Evolutionary conservation across 2,329 filamentous ascomycete species (phyloP), one percentile per base, ranked within the genome.

Genomic region (Cyanodermella asteris): DNA sequence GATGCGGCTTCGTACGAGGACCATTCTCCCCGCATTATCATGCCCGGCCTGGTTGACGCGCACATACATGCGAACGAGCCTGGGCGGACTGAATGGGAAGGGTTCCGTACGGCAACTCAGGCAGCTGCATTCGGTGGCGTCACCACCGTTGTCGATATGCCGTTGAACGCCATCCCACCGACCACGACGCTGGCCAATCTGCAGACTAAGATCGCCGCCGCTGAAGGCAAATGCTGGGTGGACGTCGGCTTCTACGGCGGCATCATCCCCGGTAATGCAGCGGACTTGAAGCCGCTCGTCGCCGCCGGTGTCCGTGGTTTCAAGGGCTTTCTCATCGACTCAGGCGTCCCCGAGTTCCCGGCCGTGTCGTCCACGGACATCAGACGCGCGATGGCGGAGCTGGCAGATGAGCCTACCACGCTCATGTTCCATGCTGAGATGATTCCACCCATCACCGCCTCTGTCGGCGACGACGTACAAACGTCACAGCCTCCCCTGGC

Each of bases 371-470:
- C 76, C 1, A 47, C 51, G 9, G 87, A 94, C 45, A 75, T 94
- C 29, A 57, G 64, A 2, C 62, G 75, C 19, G 82, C 76, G 21
- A 82, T 97, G 64, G 56, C 58, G 16, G 76, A 73, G 23, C 64
- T 97, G 32, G 75, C 76, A 31, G 69, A 78, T 37, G 64, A 72
- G 27, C 64, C 78, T 11, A 94, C 87, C 3, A 91, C 81, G 1
- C 68, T 94, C 39, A 94, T 97, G 84, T 97, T 97, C 55, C 87
- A 97, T 44, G 87, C 87, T 28, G 87, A 97, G 50, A 94, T 93
- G 81, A 72, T 90, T 8, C 81, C 84, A n/a, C 77, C 80, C 11
- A 75, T 82, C 36, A 53, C 75, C 24, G 66, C 68, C 36, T 81
- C 77, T 0, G 74, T 82, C 3, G 74, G 76, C 26, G 78, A 87